Evolutionary conservation across 2,329 filamentous ascomycete species (phyloP).

Genomic region (Cordyceps fumosorosea): DNA sequence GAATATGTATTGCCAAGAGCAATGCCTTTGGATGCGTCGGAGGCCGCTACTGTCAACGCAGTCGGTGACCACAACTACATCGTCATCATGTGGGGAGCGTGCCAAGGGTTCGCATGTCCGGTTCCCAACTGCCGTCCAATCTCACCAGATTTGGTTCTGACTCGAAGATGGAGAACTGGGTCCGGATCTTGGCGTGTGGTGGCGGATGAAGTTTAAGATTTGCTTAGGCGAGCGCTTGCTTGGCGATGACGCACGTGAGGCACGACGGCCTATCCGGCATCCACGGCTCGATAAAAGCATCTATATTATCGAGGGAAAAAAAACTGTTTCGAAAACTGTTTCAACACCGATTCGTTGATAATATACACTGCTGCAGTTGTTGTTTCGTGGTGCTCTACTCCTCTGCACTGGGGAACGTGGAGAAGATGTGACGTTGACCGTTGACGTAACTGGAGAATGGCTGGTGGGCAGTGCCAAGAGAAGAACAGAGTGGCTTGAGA

Average conservation of each 20-base stretch:
- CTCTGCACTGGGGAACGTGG: not conserved
- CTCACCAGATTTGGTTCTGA: not conserved
- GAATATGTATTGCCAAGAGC: not conserved
- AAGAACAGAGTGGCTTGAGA: not conserved
- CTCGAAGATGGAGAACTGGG: not conserved
- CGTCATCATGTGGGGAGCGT: constrained; percentile 6
- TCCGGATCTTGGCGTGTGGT: constrained; percentile 8
- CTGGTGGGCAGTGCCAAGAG: not conserved
- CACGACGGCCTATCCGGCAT: too few species aligned
- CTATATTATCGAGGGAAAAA: not conserved
- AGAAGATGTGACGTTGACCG: not conserved
- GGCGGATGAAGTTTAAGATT: constrained; percentile 4
- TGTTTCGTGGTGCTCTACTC: not conserved
- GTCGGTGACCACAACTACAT: not conserved
- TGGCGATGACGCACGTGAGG: not conserved
- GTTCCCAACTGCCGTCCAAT: not conserved
- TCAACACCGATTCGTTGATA: not conserved
- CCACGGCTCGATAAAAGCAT: not conserved
- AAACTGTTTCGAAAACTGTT: too few species aligned
- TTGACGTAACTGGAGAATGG: not conserved
- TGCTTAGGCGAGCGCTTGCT: not conserved
- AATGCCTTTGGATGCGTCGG: not conserved
- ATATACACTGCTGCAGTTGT: not conserved
- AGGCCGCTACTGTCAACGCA: not conserved
- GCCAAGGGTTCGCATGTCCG: not conserved